Evolutionary conservation across 768 basidiomycete genomes (phyloP).

Genomic region (Termitomyces sp.): DNA sequence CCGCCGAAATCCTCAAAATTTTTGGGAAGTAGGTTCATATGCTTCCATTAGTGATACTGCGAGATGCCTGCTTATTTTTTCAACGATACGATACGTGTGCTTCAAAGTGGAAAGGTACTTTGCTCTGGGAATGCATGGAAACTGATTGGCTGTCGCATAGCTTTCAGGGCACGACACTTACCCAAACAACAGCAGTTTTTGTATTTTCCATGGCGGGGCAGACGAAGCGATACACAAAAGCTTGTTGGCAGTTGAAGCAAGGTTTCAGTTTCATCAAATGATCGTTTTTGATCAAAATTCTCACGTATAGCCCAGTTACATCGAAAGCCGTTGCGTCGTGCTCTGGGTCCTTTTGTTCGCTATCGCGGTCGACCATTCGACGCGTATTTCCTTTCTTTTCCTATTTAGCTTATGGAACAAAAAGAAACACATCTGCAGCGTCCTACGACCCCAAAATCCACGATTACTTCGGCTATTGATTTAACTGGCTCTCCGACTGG

Average conservation of each 20-base stretch:
- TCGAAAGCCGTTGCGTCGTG: not conserved
- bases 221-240: not conserved
- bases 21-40: not conserved
- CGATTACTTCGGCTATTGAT: slow-evolving; percentile 55
- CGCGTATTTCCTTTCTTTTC: slow-evolving; percentile 6
- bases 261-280: not conserved
- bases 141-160: no score
- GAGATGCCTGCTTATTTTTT: not conserved
- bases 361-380: slow-evolving; percentile 11
- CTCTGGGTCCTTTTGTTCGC: slow-evolving; percentile 1
- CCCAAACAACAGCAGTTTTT: not conserved
- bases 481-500: slow-evolving; percentile 42
- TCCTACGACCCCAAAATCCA: slow-evolving; percentile 30
- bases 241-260: not conserved
- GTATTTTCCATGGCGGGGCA: not conserved
- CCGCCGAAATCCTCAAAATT: not conserved
- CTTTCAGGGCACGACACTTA: not conserved
- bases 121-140: not conserved
- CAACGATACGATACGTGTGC: not conserved
- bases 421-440: slow-evolving; percentile 27
- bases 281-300: slow-evolving; percentile 6
- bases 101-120: no score
- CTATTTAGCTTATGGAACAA: slow-evolving; percentile 26
- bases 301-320: slow-evolving; percentile 2
- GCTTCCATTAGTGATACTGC: not conserved